Evolutionary conservation across 2,329 filamentous ascomycete genomes (phyloP).

Genomic region (Epichloe sp.): DNA sequence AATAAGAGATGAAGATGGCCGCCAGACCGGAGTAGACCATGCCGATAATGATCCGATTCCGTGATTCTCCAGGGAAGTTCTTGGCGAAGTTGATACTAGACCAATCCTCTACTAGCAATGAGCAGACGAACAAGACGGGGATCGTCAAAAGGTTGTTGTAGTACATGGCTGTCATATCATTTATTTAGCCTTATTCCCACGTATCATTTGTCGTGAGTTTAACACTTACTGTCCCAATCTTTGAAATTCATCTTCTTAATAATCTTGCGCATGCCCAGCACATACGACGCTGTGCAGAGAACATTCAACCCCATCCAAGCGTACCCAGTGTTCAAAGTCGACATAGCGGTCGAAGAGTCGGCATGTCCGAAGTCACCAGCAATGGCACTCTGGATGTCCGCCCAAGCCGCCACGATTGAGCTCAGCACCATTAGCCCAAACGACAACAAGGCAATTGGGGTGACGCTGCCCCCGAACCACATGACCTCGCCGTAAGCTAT

Average conservation of each 20-base stretch:
- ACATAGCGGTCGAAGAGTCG: conserved; percentile 62
- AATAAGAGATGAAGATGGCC: conserved; percentile 98
- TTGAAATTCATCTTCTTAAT: conserved; percentile 99
- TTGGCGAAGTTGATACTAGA: conserved; percentile 65
- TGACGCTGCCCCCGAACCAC: conserved; percentile 93
- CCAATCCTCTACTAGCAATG: conserved; percentile 84
- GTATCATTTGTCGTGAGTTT: background rate
- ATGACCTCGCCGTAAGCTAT: conserved; percentile 97
- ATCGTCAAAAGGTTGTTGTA: conserved; percentile 99
- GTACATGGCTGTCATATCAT: conserved; percentile 72
- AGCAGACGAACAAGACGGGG: conserved; percentile 72
- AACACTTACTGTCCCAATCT: conserved; percentile 87
- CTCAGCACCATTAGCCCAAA: conserved; percentile 96
- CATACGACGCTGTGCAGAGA: conserved; percentile 80
- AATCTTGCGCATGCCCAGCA: conserved; percentile 90
- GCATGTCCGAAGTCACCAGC: conserved; percentile 41
- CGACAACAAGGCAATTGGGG: conserved; percentile 73
- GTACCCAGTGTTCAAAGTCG: conserved; percentile 87
- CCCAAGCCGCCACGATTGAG: conserved; percentile 91
- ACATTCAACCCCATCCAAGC: conserved; percentile 98
- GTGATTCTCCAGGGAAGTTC: conserved; percentile 78
- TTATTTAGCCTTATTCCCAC: conserved; percentile 12
- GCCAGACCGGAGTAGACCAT: conserved; percentile 92
- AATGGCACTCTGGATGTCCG: conserved; percentile 81
- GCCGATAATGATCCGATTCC: conserved; percentile 68